These are phyloP conservation scores for Clarireedia paspali DNA, from an alignment of 2,329 filamentous ascomycete genomes.

Conservation along the genomic window DNA sequence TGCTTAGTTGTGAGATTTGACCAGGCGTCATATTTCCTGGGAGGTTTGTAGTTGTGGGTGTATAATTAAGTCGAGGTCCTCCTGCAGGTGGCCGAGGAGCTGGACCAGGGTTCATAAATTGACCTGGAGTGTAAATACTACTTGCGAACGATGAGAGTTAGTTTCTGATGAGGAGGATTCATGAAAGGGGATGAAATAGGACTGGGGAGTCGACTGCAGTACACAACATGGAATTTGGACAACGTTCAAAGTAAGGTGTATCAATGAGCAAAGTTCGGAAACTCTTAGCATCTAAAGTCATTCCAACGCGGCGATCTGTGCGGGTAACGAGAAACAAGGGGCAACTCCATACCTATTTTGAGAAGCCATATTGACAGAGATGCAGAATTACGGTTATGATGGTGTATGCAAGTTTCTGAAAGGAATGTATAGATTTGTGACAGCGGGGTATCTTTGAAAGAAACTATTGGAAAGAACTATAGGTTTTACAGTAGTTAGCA, in stretches of 20 bases:
- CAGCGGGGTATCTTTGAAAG: conserved; percentile 26
- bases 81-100: neutral
- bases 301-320: conserved; percentile 14
- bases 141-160: conserved; percentile 6
- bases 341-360: conserved; percentile 26
- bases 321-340: conserved; percentile 9
- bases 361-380: conserved; percentile 24
- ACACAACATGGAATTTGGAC: neutral
- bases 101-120: conserved; percentile 87
- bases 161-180: neutral
- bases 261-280: neutral
- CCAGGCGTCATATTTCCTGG: conserved; percentile 74
- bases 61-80: conserved; percentile 68
- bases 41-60: conserved; percentile 62
- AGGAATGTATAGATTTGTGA: conserved; percentile 11
- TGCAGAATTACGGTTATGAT: conserved; percentile 14
- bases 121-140: conserved; percentile 51
- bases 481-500: conserved; percentile 1
- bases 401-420: conserved; percentile 5
- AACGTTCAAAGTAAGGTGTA: neutral
- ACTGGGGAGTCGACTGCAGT: conserved; percentile 3
- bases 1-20: conserved; percentile 50
- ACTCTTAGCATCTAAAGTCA: neutral
- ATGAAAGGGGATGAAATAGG: conserved; percentile 4
- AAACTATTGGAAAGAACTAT: conserved; percentile 12